Evolutionary conservation across 1,284 basidiomycete genomes (phyloP).

Genomic region (Cryptococcus deneoformans): DNA sequence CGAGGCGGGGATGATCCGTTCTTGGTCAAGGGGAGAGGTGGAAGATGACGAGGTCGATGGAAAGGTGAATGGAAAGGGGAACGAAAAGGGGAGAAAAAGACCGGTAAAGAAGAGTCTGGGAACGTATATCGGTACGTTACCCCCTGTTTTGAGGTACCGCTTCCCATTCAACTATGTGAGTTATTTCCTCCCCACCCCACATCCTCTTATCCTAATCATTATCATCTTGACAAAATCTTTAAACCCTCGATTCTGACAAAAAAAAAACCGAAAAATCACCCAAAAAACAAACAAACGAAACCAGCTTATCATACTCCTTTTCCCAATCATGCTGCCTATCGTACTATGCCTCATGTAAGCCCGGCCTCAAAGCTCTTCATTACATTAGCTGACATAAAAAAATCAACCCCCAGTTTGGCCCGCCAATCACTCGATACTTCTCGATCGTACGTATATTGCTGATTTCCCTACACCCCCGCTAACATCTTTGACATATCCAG

Average conservation of each 20-base stretch:
- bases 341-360: slow-evolving; percentile 50
- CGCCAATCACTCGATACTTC: slow-evolving; percentile 35
- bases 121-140: slow-evolving; percentile 51
- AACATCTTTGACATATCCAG: slow-evolving; percentile 7
- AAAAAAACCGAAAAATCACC: too few species aligned
- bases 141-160: slow-evolving; percentile 60
- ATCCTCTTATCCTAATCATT: too few species aligned
- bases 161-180: slow-evolving; percentile 74
- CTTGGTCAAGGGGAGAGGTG: slow-evolving; percentile 12
- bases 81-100: slow-evolving; percentile 5
- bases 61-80: neutral
- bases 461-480: neutral
- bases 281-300: too few species aligned
- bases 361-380: neutral
- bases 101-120: slow-evolving; percentile 15
- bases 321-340: slow-evolving; percentile 55
- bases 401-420: slow-evolving; percentile 13
- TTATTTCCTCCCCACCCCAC: slow-evolving; percentile 8
- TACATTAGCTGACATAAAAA: neutral
- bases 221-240: too few species aligned
- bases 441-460: slow-evolving; percentile 23
- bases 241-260: neutral
- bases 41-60: neutral
- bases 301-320: slow-evolving; percentile 34
- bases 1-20: slow-evolving; percentile 22